phyloP scores from a whole-genome alignment of 2,329 filamentous ascomycete genomes.

The Rasamsonia emersonii region DNA sequence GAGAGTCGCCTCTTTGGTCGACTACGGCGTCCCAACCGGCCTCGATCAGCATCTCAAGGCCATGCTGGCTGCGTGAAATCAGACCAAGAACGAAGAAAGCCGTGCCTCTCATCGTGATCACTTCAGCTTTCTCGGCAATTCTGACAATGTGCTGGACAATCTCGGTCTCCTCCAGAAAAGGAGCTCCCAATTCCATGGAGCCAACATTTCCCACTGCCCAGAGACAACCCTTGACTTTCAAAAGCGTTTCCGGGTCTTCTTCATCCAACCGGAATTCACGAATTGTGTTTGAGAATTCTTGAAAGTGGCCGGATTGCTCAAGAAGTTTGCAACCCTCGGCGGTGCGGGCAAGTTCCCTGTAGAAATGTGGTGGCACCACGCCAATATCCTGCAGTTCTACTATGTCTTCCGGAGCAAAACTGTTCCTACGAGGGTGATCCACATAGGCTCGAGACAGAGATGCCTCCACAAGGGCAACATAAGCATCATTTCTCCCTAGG shows the following conservation, averaged over 20 bases:
- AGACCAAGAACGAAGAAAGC: constrained; percentile 93
- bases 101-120: constrained; percentile 88
- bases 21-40: constrained; percentile 90
- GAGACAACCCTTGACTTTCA: constrained; percentile 91
- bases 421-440: constrained; percentile 43
- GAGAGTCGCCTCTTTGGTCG: constrained; percentile 68
- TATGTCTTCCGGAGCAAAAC: constrained; percentile 46
- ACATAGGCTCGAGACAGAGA: constrained; percentile 76
- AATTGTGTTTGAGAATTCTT: constrained; percentile 84
- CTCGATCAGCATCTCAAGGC: constrained; percentile 81
- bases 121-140: constrained; percentile 79
- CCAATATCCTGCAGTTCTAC: constrained; percentile 50
- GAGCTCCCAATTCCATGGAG: constrained; percentile 93
- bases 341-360: constrained; percentile 86
- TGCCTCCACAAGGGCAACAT: constrained; percentile 91
- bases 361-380: constrained; percentile 90
- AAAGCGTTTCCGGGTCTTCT: constrained; percentile 74
- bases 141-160: constrained; percentile 79
- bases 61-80: constrained; percentile 84
- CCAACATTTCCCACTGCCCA: constrained; percentile 98
- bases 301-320: constrained; percentile 89
- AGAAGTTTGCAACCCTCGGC: constrained; percentile 85
- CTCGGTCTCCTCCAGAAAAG: constrained; percentile 82
- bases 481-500: constrained; percentile 90
- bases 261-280: constrained; percentile 77